Conservation (phyloP, 1,284 basidiomycete species). For the Ustilago hordei region DNA sequence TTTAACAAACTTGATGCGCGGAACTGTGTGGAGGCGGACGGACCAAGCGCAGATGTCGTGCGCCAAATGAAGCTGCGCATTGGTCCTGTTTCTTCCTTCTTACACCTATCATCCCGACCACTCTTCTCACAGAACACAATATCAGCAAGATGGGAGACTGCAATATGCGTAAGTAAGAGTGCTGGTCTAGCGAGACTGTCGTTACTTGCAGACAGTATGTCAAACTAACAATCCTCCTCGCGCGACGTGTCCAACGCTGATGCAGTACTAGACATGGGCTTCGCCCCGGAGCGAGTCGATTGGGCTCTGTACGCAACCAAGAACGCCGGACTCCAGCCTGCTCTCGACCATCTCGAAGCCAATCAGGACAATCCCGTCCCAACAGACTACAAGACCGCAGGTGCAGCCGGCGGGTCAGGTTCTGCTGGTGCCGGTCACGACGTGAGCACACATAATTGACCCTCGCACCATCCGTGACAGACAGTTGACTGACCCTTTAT, state of each 20-base stretch:
- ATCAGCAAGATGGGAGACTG: conserved; percentile 41
- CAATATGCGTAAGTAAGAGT: conserved; percentile 30
- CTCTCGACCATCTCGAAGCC: conserved; percentile 67
- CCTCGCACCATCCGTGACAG: background rate
- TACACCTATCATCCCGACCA: background rate
- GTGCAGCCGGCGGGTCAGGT: conserved; percentile 15
- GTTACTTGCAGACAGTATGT: background rate
- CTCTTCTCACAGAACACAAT: background rate
- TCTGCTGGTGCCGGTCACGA: conserved; percentile 34
- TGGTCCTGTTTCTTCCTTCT: conserved; percentile 3
- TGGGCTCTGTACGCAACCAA: conserved; percentile 65
- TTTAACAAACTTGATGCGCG: conserved; percentile 15
- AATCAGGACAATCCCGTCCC: conserved; percentile 63
- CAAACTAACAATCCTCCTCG: background rate
- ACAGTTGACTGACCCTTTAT: background rate
- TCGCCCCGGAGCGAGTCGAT: conserved; percentile 63
- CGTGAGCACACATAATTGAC: conserved; percentile 15
- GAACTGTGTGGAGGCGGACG: conserved; percentile 35
- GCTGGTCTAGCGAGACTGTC: background rate
- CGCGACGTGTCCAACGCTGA: background rate
- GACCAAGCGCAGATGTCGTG: conserved; percentile 34
- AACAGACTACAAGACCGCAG: conserved; percentile 43
- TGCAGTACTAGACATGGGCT: conserved; percentile 67
- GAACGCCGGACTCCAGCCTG: conserved; percentile 59
- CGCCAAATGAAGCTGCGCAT: conserved; percentile 11